Percentiles rank a stretch among this genome's conserved stretches.
These are phyloP conservation scores for Naganishia antarctica DNA, from an alignment of 768 basidiomycete species.

Conservation along the genomic window DNA sequence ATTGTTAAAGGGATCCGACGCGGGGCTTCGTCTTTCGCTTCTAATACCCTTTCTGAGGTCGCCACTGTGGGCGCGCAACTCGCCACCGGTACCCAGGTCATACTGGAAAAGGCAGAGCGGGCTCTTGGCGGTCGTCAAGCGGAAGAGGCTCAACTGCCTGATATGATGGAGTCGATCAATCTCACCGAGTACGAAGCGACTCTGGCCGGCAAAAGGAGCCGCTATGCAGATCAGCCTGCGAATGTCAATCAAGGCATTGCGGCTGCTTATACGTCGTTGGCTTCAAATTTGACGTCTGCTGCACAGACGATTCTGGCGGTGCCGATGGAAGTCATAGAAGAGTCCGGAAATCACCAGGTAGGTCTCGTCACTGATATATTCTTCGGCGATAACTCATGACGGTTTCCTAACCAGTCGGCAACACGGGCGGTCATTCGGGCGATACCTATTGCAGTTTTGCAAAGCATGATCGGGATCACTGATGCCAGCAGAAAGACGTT, in stretches of 20 bases:
- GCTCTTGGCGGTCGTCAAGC: conserved; percentile 63
- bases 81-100: conserved; percentile 95
- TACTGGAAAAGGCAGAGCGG: conserved; percentile 87
- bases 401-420: conserved; percentile 63
- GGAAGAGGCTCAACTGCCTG: conserved; percentile 6
- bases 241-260: conserved; percentile 81
- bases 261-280: conserved; percentile 83
- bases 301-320: conserved; percentile 98
- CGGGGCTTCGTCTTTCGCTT: conserved; percentile 86
- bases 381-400: not conserved
- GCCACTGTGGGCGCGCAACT: conserved; percentile 88
- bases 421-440: conserved; percentile 91
- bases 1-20: conserved; percentile 88
- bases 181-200: conserved; percentile 26
- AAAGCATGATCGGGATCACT: conserved; percentile 95
- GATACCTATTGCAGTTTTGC: conserved; percentile 92
- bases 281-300: conserved; percentile 79
- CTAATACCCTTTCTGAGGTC: conserved; percentile 90
- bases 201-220: conserved; percentile 53
- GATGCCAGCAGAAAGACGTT: conserved; percentile 95
- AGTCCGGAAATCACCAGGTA: conserved; percentile 73
- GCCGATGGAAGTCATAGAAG: conserved; percentile 98
- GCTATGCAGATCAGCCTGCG: conserved; percentile 84
- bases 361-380: not conserved
- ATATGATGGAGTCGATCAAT: conserved; percentile 28